phyloP scores from a whole-genome alignment of 345 rosid species.

The Rhodamnia argentea region DNA sequence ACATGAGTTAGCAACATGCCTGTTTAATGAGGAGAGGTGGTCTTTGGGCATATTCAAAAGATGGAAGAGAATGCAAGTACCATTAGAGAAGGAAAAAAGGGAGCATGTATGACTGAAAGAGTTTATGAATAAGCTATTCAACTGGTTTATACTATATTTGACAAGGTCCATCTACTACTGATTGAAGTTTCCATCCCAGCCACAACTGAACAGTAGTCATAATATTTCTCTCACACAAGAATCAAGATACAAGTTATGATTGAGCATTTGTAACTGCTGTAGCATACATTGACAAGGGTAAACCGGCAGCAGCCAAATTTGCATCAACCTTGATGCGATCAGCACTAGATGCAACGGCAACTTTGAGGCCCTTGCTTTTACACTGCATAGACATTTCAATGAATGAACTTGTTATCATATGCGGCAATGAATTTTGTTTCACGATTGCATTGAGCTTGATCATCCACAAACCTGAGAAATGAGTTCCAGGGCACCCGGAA shows the following conservation, averaged over 20 bases:
- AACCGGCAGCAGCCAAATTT: slow-evolving; percentile 84
- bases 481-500: slow-evolving; percentile 90
- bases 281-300: slow-evolving; percentile 59
- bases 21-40: not conserved
- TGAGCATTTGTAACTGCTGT: not conserved
- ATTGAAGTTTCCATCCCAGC: not conserved
- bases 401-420: not conserved
- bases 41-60: not conserved
- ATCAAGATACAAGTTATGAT: not conserved
- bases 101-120: not conserved
- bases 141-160: not conserved
- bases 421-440: not conserved
- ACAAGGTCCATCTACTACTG: not conserved
- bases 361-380: slow-evolving; percentile 79
- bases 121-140: not conserved
- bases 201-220: not conserved
- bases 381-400: slow-evolving; percentile 29
- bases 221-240: not conserved
- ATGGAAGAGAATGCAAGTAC: not conserved
- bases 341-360: slow-evolving; percentile 95
- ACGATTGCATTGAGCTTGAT: not conserved
- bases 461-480: slow-evolving; percentile 52
- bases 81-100: not conserved
- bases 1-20: not conserved
- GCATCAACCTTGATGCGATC: slow-evolving; percentile 95